Conservation (phyloP, 2,329 filamentous ascomycete species). For the Fusarium sp. region DNA sequence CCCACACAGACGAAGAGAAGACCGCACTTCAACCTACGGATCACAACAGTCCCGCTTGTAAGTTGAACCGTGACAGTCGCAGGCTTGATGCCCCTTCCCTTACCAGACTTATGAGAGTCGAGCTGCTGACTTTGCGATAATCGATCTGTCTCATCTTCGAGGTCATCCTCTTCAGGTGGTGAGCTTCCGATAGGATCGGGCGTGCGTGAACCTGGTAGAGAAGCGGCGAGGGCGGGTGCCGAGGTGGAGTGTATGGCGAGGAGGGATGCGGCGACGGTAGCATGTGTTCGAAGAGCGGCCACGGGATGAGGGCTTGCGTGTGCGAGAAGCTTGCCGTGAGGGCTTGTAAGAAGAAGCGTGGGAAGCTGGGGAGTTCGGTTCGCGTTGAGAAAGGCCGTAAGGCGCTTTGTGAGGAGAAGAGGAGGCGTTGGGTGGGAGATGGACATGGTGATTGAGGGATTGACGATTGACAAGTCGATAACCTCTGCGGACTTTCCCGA, state of each 20-base stretch:
- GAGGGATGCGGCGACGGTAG: conserved; percentile 72
- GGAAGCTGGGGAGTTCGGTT: conserved; percentile 69
- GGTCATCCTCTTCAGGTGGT: conserved; percentile 40
- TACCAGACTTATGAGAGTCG: conserved; percentile 31
- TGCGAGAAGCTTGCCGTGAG: conserved; percentile 72
- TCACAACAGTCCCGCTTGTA: conserved; percentile 67
- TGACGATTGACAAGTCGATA: neutral
- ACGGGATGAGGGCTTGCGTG: conserved; percentile 69
- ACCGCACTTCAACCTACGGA: conserved; percentile 68
- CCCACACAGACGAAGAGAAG: conserved; percentile 73
- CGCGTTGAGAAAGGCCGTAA: conserved; percentile 70
- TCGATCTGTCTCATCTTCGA: conserved; percentile 45
- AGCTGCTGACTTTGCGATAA: conserved; percentile 43
- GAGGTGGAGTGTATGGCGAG: conserved; percentile 67
- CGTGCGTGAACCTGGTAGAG: conserved; percentile 54
- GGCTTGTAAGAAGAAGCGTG: conserved; percentile 69
- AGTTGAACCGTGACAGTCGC: conserved; percentile 69
- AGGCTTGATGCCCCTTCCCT: conserved; percentile 48
- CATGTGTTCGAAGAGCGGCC: conserved; percentile 69
- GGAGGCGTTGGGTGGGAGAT: conserved; percentile 60
- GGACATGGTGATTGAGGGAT: conserved; percentile 47
- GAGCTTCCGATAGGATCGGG: conserved; percentile 44
- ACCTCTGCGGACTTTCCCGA: neutral
- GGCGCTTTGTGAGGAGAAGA: conserved; percentile 73
- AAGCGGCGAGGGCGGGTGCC: conserved; percentile 55